Base-by-base conservation (phyloP, 2,329 filamentous ascomycete genomes). In the Parasarocladium wereldwijsianum region DNA sequence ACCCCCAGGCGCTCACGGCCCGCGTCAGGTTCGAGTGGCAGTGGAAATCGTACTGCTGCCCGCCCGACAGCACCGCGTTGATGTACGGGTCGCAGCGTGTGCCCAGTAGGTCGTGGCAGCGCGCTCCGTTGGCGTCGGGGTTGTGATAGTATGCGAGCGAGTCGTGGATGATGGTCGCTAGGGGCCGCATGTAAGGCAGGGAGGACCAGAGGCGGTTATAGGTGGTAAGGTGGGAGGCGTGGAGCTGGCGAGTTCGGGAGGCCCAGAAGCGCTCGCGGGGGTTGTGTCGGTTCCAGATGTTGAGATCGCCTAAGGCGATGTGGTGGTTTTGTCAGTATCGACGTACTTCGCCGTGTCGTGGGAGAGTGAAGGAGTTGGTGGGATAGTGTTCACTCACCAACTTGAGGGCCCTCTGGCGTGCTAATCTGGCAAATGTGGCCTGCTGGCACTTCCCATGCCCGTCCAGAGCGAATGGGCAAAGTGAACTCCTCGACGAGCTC, bases 31-130 rank as follows among this genome's bases (percentile, higher is more conserved):
- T 92, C 2, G 76, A 83, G 45, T 87, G 82, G 50, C 83, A 92
- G 48, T 90, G 81, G 50, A 70, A 87, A 49, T 90, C 76, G 47
- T 84, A 90, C 18, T 63, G 62, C 29, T 69, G 63, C n/a, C 72
- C 63, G n/a, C 71, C 73, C 4, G 66, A 70, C 31, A 92, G 67
- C 37, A 90, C 64, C 21, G 68, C 61, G 48, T 82, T 83, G 46
- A 90, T 76, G 47, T 90, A 92, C 2, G 82, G 82, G 52, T 90
- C 83, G 51, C 83, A 92, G 24, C 83, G 62, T 16, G 82, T 92
- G 20, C 82, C 83, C 4, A 92, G 58, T 14, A 92, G 58, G 54
- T 92, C 83, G 56, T 92, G 82, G 21, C 81, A 64, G 34, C 71
- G 54, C 29, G 80, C 62, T 42, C 80, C 75, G 44, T 75, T 63